Conservation (phyloP, 2,329 filamentous ascomycete species). For the Pseudogymnoascus sp. region DNA sequence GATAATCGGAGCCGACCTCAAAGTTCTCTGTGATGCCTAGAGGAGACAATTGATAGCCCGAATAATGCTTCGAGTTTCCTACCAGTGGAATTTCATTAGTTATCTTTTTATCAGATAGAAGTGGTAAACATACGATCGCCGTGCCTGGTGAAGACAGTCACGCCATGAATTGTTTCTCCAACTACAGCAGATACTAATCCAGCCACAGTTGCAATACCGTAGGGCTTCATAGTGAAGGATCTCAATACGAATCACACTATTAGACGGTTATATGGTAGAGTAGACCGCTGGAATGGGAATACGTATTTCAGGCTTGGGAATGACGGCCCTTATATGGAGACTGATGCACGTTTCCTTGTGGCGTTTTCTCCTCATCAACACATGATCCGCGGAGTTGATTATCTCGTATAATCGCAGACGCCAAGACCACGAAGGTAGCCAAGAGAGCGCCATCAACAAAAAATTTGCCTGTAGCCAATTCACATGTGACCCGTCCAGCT, state of each 20-base stretch:
- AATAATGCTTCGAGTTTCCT: slow-evolving; percentile 40
- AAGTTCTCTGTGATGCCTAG: slow-evolving; percentile 45
- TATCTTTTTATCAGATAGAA: background rate
- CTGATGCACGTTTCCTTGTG: background rate
- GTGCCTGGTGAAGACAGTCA: background rate
- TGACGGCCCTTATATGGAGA: background rate
- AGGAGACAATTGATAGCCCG: slow-evolving; percentile 51
- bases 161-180: background rate
- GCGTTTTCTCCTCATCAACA: background rate
- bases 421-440: background rate
- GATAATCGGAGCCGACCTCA: slow-evolving; percentile 52
- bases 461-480: background rate
- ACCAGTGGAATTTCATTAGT: slow-evolving; percentile 11
- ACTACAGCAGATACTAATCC: background rate
- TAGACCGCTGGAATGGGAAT: background rate
- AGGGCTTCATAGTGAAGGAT: background rate
- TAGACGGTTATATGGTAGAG: background rate
- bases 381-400: background rate
- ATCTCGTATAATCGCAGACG: background rate
- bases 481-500: background rate
- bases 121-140: background rate
- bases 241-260: background rate
- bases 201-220: background rate
- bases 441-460: background rate
- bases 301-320: background rate